Conservation (phyloP, 1,284 basidiomycete species). For the Tilletiaria anomala region DNA sequence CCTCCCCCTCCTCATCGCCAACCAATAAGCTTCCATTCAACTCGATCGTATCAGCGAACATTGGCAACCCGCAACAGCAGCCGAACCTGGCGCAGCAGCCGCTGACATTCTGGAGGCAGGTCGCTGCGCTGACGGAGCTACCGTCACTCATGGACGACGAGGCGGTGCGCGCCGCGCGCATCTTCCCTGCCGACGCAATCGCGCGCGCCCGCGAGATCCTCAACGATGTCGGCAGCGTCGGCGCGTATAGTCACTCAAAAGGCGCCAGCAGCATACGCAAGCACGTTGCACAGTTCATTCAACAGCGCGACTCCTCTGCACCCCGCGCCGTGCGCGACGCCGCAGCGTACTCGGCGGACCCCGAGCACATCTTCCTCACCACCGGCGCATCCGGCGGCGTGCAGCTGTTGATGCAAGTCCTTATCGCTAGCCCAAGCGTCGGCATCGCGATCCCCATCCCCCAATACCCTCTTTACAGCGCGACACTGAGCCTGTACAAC, state of each 20-base stretch:
- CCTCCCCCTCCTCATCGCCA: conserved; percentile 38
- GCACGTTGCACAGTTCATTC: conserved; percentile 77
- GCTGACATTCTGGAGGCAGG: conserved; percentile 84
- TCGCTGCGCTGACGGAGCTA: conserved; percentile 81
- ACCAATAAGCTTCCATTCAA: conserved; percentile 59
- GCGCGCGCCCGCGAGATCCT: conserved; percentile 65
- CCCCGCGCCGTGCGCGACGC: conserved; percentile 22
- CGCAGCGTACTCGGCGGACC: conserved; percentile 57
- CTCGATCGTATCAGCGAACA: conserved; percentile 84
- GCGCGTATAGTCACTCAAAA: conserved; percentile 91
- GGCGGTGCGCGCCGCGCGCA: not conserved
- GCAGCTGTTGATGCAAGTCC: conserved; percentile 66
- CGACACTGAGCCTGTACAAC: conserved; percentile 69
- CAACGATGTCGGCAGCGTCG: conserved; percentile 79
- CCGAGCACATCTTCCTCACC: conserved; percentile 81
- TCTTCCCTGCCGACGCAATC: conserved; percentile 73
- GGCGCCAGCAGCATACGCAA: conserved; percentile 77
- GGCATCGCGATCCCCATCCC: conserved; percentile 91
- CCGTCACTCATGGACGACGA: conserved; percentile 60
- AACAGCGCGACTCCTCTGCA: conserved; percentile 39
- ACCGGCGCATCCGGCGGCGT: conserved; percentile 86
- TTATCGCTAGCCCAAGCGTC: conserved; percentile 51
- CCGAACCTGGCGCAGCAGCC: conserved; percentile 75
- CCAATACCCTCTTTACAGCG: conserved; percentile 94
- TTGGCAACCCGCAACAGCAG: conserved; percentile 93